Evolutionary conservation across 257 asterid species (phyloP).

Genomic region (Solanum chiquidenum): DNA sequence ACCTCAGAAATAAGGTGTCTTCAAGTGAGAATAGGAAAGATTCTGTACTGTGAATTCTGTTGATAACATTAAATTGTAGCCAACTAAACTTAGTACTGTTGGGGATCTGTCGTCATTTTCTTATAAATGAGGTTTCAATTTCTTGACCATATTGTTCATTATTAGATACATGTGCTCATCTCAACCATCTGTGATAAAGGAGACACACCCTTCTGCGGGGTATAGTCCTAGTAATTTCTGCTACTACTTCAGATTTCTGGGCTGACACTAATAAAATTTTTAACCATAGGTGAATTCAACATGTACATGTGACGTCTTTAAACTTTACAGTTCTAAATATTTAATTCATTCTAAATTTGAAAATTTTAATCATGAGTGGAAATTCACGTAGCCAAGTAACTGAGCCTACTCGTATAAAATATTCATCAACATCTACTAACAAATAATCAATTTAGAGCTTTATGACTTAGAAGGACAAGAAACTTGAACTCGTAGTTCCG

Average conservation of each 20-base stretch:
- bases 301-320: background rate
- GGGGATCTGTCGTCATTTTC: background rate
- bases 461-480: background rate
- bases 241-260: background rate
- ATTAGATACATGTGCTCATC: slow-evolving; percentile 2
- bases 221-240: background rate
- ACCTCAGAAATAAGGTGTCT: background rate
- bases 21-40: background rate
- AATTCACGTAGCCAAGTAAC: background rate
- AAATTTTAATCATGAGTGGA: background rate
- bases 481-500: background rate
- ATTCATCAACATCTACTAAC: background rate
- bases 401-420: background rate
- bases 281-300: background rate
- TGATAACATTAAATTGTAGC: background rate
- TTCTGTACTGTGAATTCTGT: background rate
- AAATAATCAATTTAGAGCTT: background rate
- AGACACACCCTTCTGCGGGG: background rate
- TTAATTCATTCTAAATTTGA: background rate
- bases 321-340: background rate
- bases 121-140: background rate
- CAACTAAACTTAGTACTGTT: background rate
- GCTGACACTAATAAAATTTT: background rate
- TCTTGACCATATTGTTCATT: background rate
- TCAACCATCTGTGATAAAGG: background rate